These are phyloP conservation scores for Mycena belliarum DNA, from an alignment of 768 basidiomycete genomes.

Conservation along the genomic window DNA sequence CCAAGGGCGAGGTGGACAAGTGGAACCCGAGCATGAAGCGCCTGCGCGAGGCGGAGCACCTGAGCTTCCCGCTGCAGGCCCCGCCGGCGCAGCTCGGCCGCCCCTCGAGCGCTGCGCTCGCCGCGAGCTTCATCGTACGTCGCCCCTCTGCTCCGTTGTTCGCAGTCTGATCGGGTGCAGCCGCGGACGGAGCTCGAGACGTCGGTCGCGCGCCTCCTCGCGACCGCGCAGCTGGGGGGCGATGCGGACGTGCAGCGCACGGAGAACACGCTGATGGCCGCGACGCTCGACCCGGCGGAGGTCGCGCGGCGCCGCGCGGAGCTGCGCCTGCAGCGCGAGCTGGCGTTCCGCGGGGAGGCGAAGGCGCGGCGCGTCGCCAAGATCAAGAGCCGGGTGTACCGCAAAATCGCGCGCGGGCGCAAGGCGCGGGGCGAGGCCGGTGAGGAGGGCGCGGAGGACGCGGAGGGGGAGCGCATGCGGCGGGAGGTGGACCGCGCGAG, in stretches of 20 bases:
- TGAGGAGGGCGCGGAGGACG: constrained; percentile 44
- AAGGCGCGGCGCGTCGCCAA: constrained; percentile 89
- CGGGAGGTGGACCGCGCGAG: constrained; percentile 78
- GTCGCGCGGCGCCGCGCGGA: constrained; percentile 79
- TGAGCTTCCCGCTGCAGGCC: constrained; percentile 82
- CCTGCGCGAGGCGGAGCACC: constrained; percentile 88
- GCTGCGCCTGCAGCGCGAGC: constrained; percentile 85
- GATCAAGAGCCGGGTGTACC: constrained; percentile 95
- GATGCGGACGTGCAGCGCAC: constrained; percentile 78
- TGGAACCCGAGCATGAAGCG: constrained; percentile 92
- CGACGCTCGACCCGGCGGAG: constrained; percentile 80
- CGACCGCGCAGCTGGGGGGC: constrained; percentile 71
- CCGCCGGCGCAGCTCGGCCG: constrained; percentile 38
- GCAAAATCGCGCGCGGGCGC: constrained; percentile 80
- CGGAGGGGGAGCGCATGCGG: constrained; percentile 63
- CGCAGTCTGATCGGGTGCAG: constrained; percentile 41
- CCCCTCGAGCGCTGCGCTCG: constrained; percentile 72
- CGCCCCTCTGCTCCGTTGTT: neutral
- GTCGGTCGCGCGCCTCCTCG: constrained; percentile 78
- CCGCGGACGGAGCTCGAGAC: constrained; percentile 85
- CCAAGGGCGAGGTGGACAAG: constrained; percentile 89
- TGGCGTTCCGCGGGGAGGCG: constrained; percentile 90
- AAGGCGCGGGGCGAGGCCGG: constrained; percentile 56
- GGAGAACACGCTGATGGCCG: constrained; percentile 69
- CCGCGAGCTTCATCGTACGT: constrained; percentile 81